Percentiles rank a stretch among this genome's conserved stretches.
These are phyloP conservation scores for Phylloporus scabripes DNA, from an alignment of 768 basidiomycete species.

Conservation along the genomic window DNA sequence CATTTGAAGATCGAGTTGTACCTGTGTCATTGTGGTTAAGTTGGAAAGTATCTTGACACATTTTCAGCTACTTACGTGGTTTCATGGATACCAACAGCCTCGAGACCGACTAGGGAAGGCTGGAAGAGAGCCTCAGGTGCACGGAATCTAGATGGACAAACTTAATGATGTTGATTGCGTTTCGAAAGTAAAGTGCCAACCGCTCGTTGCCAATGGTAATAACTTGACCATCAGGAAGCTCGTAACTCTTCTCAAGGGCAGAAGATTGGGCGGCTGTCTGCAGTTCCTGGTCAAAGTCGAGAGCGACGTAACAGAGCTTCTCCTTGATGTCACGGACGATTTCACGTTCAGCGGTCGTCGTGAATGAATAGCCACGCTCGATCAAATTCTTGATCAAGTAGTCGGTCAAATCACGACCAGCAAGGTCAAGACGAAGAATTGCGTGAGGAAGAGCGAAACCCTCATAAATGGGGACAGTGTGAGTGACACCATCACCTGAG, in stretches of 20 bases:
- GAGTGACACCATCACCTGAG: conserved; percentile 94
- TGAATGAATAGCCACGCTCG: conserved; percentile 93
- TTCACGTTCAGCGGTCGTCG: conserved; percentile 89
- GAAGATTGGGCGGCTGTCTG: conserved; percentile 87
- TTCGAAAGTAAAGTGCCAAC: conserved; percentile 19
- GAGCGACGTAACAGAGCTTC: conserved; percentile 89
- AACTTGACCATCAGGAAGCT: conserved; percentile 89
- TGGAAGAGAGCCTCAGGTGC: conserved; percentile 56
- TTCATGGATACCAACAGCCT: conserved; percentile 81
- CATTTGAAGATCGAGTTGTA: conserved; percentile 61
- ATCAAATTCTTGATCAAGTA: conserved; percentile 78
- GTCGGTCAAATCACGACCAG: conserved; percentile 89
- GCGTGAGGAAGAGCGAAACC: conserved; percentile 91
- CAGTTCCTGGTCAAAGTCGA: conserved; percentile 92
- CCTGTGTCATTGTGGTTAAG: conserved; percentile 20
- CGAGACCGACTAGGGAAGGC: conserved; percentile 57
- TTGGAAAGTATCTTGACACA: neutral
- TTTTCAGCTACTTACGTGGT: conserved; percentile 40
- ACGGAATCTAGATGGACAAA: conserved; percentile 39
- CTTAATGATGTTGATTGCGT: neutral
- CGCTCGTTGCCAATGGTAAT: conserved; percentile 79
- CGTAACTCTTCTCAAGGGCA: conserved; percentile 88
- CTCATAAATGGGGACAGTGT: conserved; percentile 96
- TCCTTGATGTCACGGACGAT: conserved; percentile 96
- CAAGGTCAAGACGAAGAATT: conserved; percentile 86